Percentiles rank a stretch among this genome's conserved stretches.
These are phyloP conservation scores for Phytophthora kernoviae DNA, from an alignment of 352 stramenopile genomes.

Conservation along the genomic window DNA sequence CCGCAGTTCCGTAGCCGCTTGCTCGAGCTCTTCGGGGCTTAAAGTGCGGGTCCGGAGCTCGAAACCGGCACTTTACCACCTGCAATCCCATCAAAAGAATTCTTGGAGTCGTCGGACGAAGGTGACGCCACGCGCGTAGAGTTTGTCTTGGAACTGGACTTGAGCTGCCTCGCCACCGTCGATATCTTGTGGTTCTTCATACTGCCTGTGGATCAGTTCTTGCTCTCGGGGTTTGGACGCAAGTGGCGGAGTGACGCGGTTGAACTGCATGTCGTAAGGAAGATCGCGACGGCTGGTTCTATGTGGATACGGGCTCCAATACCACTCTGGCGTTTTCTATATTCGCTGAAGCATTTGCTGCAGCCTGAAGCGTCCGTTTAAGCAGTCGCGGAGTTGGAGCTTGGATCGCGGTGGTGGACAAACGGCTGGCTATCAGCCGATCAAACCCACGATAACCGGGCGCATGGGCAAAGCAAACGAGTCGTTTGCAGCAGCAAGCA, in stretches of 20 bases:
- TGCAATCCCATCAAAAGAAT: background rate
- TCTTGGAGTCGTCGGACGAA: background rate
- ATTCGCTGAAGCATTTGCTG: no score
- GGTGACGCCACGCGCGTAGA: slow-evolving; percentile 31
- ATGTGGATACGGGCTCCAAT: background rate
- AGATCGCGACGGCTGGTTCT: slow-evolving; percentile 10
- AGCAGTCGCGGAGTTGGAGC: no score
- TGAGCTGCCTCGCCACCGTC: slow-evolving; percentile 29
- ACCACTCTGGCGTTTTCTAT: no score
- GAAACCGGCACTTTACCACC: background rate
- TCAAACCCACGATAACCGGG: no score
- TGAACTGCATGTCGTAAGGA: background rate
- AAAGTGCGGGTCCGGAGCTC: background rate
- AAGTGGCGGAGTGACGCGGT: slow-evolving; percentile 16
- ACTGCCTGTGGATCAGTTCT: slow-evolving; percentile 7
- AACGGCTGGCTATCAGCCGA: no score
- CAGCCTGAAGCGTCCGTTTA: no score
- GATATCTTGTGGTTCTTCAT: slow-evolving; percentile 39
- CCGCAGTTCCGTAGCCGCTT: slow-evolving; percentile 28
- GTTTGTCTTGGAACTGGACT: slow-evolving; percentile 32
- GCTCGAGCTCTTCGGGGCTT: slow-evolving; percentile 18
- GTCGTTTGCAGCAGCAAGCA: no score
- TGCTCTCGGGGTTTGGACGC: slow-evolving; percentile 2
- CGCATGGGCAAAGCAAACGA: no score
- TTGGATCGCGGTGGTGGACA: no score